Evolutionary conservation across 1,284 basidiomycete genomes (phyloP), one percentile per base, ranked within the genome.

Genomic region (Peniophora sp.): DNA sequence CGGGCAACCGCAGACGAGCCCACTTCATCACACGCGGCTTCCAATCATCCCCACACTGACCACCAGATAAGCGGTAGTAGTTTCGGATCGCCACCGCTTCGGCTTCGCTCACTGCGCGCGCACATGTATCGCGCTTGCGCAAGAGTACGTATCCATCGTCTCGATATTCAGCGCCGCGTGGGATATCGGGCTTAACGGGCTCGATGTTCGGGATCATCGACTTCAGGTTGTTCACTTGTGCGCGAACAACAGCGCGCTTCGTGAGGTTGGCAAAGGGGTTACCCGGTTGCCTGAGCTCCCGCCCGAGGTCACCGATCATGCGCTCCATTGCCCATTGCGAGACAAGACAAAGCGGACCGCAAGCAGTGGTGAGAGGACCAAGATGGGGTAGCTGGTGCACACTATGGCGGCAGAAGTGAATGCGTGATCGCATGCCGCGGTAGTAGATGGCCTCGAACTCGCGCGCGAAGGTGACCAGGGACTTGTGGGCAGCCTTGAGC

Each of bases 271-370:
- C 52, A 52, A 56, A 68, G 8, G 63, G 60, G n/a, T 67, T 57
- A 0, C 60, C 63, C 12, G 54, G 64, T 43, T 65, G 66, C 3
- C 50, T 27, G 9, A 70, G 59, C 44, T 69, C 64, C 36, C 61
- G 51, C 2, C 60, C 63, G 11, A 70, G 58, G 48, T 64, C 64
- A 0, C 70, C 69, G 42, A 72, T 72, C 0, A 62, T 64, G 8
- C 58, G 54, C 47, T 71, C 67, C 52, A 70, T 64, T 1, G 62
- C 60, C 64, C 65, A 68, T 43, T 67, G 64, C 5, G 64, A 56
- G 20, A 50, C 59, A 41, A 53, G 55, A 3, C 50, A 50, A 0
- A 47, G 53, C 14, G 67, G 68, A 3, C 69, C 67, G 14, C 60
- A 43, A 0, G 55, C 54, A 12, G 45, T n/a, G 12, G 57, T 57